Evolutionary conservation across 805 yeast species (phyloP).

Genomic region (Starmerella cellae): DNA sequence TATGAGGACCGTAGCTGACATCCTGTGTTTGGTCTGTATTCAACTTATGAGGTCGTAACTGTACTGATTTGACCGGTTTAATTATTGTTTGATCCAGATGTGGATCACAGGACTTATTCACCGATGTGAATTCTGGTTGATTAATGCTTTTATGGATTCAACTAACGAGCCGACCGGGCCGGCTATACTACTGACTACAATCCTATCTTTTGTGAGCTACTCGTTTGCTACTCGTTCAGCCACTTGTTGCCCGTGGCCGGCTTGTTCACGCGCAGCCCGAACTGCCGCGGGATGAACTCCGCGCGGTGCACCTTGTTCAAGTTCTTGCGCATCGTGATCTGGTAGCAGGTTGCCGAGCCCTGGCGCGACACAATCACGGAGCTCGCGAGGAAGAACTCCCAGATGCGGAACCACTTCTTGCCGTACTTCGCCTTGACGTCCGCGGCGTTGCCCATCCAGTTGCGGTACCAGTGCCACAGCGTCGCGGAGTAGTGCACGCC

Average conservation of each 20-base stretch:
- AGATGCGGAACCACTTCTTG: conserved; percentile 77
- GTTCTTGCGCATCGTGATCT: conserved; percentile 81
- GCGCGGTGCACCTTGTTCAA: conserved; percentile 71
- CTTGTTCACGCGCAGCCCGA: conserved; percentile 44
- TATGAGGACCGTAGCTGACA: too few relatives aligned
- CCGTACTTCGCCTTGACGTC: conserved; percentile 70
- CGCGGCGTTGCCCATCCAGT: conserved; percentile 79
- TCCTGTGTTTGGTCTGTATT: too few relatives aligned
- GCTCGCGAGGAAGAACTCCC: conserved; percentile 80
- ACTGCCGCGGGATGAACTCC: conserved; percentile 65
- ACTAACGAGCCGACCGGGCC: too few relatives aligned
- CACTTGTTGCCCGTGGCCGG: conserved; percentile 26
- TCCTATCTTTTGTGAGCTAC: too few relatives aligned
- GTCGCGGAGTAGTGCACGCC: conserved; percentile 91
- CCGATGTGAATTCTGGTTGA: too few relatives aligned
- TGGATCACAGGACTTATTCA: too few relatives aligned
- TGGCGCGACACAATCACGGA: conserved; percentile 81
- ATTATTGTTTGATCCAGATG: too few relatives aligned
- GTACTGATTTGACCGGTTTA: too few relatives aligned
- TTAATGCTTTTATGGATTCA: too few relatives aligned
- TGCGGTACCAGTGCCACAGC: conserved; percentile 86
- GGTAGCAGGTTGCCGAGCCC: conserved; percentile 86
- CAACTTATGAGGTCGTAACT: too few relatives aligned
- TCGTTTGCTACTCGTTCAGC: conserved; percentile 24
- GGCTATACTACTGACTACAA: too few relatives aligned